These are phyloP conservation scores for Fusarium sp. DNA, from an alignment of 2,329 filamentous ascomycete genomes.

Conservation along the genomic window DNA sequence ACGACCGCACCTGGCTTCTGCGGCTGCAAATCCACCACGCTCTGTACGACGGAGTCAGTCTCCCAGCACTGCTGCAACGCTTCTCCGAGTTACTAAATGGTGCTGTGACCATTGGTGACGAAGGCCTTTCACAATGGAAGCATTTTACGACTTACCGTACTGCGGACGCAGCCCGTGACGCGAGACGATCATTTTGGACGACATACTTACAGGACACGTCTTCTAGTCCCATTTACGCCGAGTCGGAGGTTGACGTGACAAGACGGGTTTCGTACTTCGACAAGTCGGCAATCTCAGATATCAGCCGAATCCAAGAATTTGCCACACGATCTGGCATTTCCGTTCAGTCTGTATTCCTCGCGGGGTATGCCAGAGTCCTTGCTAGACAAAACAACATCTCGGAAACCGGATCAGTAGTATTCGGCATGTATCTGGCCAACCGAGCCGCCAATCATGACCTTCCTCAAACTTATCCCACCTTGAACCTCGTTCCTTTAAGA, in stretches of 20 bases:
- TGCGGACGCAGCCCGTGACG: slow-evolving; percentile 10
- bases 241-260: slow-evolving; percentile 9
- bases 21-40: slow-evolving; percentile 83
- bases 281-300: slow-evolving; percentile 61
- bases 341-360: slow-evolving; percentile 82
- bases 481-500: slow-evolving; percentile 83
- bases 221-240: background rate
- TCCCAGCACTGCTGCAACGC: slow-evolving; percentile 72
- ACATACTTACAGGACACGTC: slow-evolving; percentile 53
- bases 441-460: slow-evolving; percentile 69
- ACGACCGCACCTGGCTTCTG: slow-evolving; percentile 51
- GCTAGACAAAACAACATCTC: slow-evolving; percentile 52
- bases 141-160: slow-evolving; percentile 35
- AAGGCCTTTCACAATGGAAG: slow-evolving; percentile 49
- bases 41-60: slow-evolving; percentile 87
- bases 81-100: slow-evolving; percentile 33
- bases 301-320: slow-evolving; percentile 49
- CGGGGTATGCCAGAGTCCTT: slow-evolving; percentile 71
- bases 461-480: slow-evolving; percentile 73
- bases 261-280: slow-evolving; percentile 57
- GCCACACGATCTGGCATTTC: slow-evolving; percentile 71
- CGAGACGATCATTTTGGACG: slow-evolving; percentile 59
- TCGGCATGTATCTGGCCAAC: slow-evolving; percentile 90
- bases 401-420: slow-evolving; percentile 60
- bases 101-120: background rate